Evolutionary conservation across 352 stramenopile genomes (phyloP).

Genomic region (Thalassiosira livingstoniorum): DNA sequence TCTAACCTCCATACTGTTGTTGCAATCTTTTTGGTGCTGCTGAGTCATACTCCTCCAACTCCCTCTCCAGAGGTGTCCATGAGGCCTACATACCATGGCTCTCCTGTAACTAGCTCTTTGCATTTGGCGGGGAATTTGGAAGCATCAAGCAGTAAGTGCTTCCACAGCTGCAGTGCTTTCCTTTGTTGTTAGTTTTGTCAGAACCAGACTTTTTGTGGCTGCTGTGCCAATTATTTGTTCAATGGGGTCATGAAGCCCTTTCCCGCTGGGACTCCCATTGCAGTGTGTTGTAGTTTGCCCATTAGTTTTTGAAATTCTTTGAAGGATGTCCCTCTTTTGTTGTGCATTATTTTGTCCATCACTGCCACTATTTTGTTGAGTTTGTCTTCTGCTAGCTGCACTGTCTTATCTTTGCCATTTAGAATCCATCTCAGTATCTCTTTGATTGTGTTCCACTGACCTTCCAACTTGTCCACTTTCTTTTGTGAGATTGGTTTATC

Average conservation of each 20-base stretch:
- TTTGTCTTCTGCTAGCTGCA: not conserved
- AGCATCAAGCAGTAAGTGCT: constrained; percentile 2
- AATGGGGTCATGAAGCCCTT: constrained; percentile 14
- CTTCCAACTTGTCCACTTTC: constrained; percentile 27
- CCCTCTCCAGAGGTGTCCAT: constrained; percentile 37
- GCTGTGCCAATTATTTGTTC: not conserved
- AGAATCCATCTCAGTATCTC: constrained; percentile 20
- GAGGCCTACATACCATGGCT: constrained; percentile 36
- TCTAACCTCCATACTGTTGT: constrained; percentile 36
- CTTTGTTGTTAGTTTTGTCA: not conserved
- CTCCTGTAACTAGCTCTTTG: constrained; percentile 14
- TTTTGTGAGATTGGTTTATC: constrained; percentile 18
- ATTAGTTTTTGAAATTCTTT: constrained; percentile 22
- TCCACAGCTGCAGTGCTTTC: not conserved
- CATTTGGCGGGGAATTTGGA: not conserved
- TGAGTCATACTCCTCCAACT: constrained; percentile 25
- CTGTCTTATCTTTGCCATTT: not conserved
- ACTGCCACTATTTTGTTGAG: not conserved
- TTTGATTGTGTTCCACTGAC: constrained; percentile 13
- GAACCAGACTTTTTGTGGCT: not conserved
- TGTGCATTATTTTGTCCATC: not conserved
- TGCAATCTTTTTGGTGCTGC: not conserved
- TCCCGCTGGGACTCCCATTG: constrained; percentile 4
- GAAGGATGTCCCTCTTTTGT: not conserved
- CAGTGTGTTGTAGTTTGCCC: constrained; percentile 12